Evolutionary conservation across 2,329 filamentous ascomycete genomes (phyloP).

Genomic region (Ascocoryne sarcoides): DNA sequence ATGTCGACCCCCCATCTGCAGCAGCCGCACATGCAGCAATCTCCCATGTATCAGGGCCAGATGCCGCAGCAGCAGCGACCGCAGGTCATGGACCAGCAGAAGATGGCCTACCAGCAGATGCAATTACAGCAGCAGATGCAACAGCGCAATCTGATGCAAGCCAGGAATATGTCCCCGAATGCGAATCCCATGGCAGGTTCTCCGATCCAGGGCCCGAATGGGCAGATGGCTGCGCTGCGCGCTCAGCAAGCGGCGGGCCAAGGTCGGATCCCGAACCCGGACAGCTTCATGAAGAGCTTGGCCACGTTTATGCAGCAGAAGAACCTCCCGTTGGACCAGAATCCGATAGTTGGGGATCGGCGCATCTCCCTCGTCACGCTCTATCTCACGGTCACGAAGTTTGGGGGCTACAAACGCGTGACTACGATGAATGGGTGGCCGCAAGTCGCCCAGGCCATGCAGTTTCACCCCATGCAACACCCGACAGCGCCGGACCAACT

Average conservation of each 20-base stretch:
- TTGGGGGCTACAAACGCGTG: constrained; percentile 68
- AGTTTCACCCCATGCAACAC: constrained; percentile 52
- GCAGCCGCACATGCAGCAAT: constrained; percentile 31
- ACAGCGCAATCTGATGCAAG: constrained; percentile 35
- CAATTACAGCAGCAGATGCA: constrained; percentile 65
- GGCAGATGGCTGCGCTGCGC: constrained; percentile 45
- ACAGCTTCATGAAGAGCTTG: constrained; percentile 69
- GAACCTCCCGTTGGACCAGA: constrained; percentile 63
- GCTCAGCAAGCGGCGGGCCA: constrained; percentile 38
- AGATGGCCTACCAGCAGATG: constrained; percentile 67
- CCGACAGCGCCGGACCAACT: constrained; percentile 62
- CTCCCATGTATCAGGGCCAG: constrained; percentile 24
- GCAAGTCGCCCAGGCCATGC: constrained; percentile 56
- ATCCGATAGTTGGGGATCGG: constrained; percentile 65
- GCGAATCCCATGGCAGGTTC: constrained; percentile 25
- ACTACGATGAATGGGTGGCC: constrained; percentile 65
- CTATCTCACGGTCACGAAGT: constrained; percentile 68
- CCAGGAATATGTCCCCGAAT: constrained; percentile 37
- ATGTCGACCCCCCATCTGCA: constrained; percentile 40
- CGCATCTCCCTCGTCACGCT: constrained; percentile 67
- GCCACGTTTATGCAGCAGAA: constrained; percentile 68
- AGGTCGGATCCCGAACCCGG: constrained; percentile 43
- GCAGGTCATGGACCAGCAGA: constrained; percentile 55
- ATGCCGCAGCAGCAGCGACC: constrained; percentile 35
- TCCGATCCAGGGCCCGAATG: constrained; percentile 48